Conservation (phyloP, 2,329 filamentous ascomycete genomes). For the Ophiostoma ulmi region DNA sequence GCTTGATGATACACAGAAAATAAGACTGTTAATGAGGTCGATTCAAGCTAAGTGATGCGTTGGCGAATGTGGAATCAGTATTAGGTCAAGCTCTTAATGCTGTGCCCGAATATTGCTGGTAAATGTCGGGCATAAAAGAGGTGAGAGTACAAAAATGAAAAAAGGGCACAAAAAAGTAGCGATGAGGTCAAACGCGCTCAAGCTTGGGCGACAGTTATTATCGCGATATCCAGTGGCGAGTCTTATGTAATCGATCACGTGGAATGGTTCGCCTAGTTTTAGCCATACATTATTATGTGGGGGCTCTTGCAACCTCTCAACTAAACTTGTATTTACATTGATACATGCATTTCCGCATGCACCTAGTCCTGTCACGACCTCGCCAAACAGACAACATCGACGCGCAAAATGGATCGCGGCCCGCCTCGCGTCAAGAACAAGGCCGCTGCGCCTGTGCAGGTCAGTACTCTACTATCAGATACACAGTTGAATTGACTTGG, state of each 20-base stretch:
- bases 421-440: constrained; percentile 99
- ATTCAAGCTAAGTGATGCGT: neutral
- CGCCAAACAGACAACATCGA: neutral
- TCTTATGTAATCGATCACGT: constrained; percentile 2
- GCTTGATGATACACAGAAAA: neutral
- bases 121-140: neutral
- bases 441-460: constrained; percentile 66
- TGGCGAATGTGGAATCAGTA: neutral
- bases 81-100: no score
- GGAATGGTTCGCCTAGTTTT: neutral
- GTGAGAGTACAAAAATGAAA: neutral
- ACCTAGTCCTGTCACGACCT: neutral
- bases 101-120: neutral
- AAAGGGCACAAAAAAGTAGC: neutral
- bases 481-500: neutral
- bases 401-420: constrained; percentile 73
- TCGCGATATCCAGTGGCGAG: constrained; percentile 8
- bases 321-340: constrained; percentile 3
- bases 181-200: constrained; percentile 7
- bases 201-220: constrained; percentile 6
- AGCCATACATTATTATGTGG: neutral
- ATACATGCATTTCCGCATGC: neutral
- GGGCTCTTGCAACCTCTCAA: neutral
- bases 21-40: neutral
- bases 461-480: constrained; percentile 32